Percentiles rank a stretch among this genome's conserved stretches.
These are phyloP conservation scores for Cudoniella acicularis DNA, from an alignment of 495 filamentous ascomycete species.

Conservation along the genomic window DNA sequence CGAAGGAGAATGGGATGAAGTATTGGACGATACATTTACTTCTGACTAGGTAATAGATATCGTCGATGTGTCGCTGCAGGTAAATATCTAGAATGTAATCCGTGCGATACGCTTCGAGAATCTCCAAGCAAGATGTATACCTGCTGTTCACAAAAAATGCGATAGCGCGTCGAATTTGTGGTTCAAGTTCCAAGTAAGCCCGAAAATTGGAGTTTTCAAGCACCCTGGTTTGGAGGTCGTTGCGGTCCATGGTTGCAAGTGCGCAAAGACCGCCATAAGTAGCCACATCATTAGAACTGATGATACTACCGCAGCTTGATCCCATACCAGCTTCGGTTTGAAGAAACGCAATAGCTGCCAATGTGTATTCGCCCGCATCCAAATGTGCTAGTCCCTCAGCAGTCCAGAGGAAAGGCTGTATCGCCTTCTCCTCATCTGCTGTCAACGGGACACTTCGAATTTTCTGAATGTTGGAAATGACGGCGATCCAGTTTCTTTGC, in stretches of 20 bases:
- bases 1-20: slow-evolving; percentile 73
- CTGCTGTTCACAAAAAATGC: slow-evolving; percentile 81
- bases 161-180: slow-evolving; percentile 89
- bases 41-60: slow-evolving; percentile 68
- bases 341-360: slow-evolving; percentile 74
- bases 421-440: slow-evolving; percentile 54
- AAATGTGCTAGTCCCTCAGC: slow-evolving; percentile 70
- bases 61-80: slow-evolving; percentile 69
- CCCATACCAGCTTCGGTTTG: slow-evolving; percentile 45
- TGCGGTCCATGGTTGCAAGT: slow-evolving; percentile 81
- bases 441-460: slow-evolving; percentile 48
- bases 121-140: slow-evolving; percentile 77
- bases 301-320: slow-evolving; percentile 63
- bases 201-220: slow-evolving; percentile 80
- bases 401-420: slow-evolving; percentile 62
- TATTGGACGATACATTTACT: slow-evolving; percentile 93
- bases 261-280: slow-evolving; percentile 89
- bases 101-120: slow-evolving; percentile 72
- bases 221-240: slow-evolving; percentile 67
- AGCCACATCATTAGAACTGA: slow-evolving; percentile 84
- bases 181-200: slow-evolving; percentile 85
- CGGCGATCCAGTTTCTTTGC: slow-evolving; percentile 61
- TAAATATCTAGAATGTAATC: slow-evolving; percentile 92
- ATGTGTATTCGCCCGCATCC: slow-evolving; percentile 57
- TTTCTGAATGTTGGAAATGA: slow-evolving; percentile 65